Evolutionary conservation across 75 land plant species (phyloP).

Genomic region (Cupressus sempervirens): DNA sequence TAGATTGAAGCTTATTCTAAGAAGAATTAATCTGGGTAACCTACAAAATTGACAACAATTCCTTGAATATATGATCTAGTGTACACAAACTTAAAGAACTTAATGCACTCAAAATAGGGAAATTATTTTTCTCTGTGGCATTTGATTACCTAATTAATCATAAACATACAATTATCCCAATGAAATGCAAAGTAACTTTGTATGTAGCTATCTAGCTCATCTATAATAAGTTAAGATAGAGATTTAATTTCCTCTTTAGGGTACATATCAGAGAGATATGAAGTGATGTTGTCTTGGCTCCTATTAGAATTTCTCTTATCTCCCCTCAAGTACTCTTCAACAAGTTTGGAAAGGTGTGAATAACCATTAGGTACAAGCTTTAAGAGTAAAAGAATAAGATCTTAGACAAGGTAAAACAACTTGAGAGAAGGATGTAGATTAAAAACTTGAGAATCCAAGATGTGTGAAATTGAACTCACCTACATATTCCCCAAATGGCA

Average conservation of each 20-base stretch:
- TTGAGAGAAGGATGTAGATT: not conserved
- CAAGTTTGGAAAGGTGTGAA: constrained; percentile 44
- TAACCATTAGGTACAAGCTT: constrained; percentile 21
- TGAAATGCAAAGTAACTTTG: constrained; percentile 78
- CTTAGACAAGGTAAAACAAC: not conserved
- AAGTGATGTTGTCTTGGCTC: constrained; percentile 42
- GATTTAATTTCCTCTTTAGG: constrained; percentile 27
- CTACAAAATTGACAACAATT: not conserved
- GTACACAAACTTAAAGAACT: not conserved
- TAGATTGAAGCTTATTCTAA: constrained; percentile 11
- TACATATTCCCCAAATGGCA: constrained; percentile 5
- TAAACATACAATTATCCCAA: constrained; percentile 51
- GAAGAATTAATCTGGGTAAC: not conserved
- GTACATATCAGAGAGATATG: constrained; percentile 16
- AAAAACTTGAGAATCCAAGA: not conserved
- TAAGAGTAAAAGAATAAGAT: not conserved
- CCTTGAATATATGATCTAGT: not conserved
- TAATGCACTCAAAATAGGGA: not conserved
- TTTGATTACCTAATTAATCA: constrained; percentile 48
- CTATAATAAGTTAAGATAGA: constrained; percentile 37
- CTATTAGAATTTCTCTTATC: constrained; percentile 22
- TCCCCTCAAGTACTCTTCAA: constrained; percentile 55
- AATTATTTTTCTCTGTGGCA: not conserved
- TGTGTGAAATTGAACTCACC: not conserved
- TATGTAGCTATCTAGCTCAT: constrained; percentile 77